Evolutionary conservation across 2,329 filamentous ascomycete genomes (phyloP), one percentile per base, ranked within the genome.

Genomic region (Nigrospora sphaerica): DNA sequence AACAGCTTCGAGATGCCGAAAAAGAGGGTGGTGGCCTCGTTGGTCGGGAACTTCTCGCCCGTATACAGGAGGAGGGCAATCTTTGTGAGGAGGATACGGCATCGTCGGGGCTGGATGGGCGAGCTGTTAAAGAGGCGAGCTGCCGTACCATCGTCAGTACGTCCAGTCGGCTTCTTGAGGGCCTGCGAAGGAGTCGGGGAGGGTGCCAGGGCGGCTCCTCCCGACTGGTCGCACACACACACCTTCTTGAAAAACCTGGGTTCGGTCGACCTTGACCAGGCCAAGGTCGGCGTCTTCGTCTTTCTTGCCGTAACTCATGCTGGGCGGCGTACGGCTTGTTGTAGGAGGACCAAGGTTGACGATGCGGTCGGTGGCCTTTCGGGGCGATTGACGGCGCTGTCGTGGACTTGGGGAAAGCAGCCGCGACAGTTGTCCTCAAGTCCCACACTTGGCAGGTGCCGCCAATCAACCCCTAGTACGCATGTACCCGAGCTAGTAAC

Each of bases 181-280:
- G 35, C 28, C n/a, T 39, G 34, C 13, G 14, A 28, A 31, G 39
- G 42, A 35, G n/a, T 28, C 7, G 23, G 23, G 23, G 23, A 28
- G 23, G 23, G 23, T 10, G 23, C 23, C 23, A 28, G 23, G 23
- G 23, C 23, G 23, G 23, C 23, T 28, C 23, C 23, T 28, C 23
- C 23, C 23, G 23, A 9, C 7, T 7, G 23, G 23, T 28, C 23
- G 23, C 23, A 9, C 23, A 28, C 49, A 57, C 75, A 64, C 71
- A 96, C 93, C 93, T 85, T 98, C 93, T 76, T 97, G 93, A 70
- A 97, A 97, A 55, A 98, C 93, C 60, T 92, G 90, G 47, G 92
- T 96, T 63, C 95, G 86, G 74, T 98, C 93, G 62, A 97, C 89
- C 80, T 92, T 95, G 77, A 97, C 86, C 75, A 97, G 80, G 65